Percentiles rank a stretch among this genome's conserved stretches.
These are phyloP conservation scores for Aspergillus carlsbadensis DNA, from an alignment of 495 filamentous ascomycete genomes.

Conservation along the genomic window DNA sequence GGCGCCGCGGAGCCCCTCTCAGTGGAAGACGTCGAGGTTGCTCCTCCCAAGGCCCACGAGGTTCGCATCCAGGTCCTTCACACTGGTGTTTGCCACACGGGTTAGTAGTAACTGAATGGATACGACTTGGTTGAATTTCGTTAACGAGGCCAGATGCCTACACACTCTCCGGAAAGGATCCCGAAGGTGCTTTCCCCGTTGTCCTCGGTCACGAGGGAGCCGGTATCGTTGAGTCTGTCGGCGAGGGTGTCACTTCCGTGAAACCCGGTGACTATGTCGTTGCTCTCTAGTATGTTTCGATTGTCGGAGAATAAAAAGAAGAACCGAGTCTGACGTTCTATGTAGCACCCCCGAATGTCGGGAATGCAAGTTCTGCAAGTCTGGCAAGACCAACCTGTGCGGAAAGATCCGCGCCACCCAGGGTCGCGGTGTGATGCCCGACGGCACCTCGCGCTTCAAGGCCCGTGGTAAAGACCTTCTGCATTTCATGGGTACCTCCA, in stretches of 20 bases:
- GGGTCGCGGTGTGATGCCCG: constrained; percentile 94
- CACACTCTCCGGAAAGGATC: constrained; percentile 96
- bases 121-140: neutral
- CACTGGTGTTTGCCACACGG: constrained; percentile 98
- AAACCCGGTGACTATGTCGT: constrained; percentile 81
- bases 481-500: constrained; percentile 99
- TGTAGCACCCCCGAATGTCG: constrained; percentile 88
- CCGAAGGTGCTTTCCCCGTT: constrained; percentile 96
- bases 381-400: constrained; percentile 98
- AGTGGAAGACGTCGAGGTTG: constrained; percentile 90
- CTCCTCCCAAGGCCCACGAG: constrained; percentile 88
- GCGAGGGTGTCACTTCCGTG: constrained; percentile 91
- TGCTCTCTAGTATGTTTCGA: constrained; percentile 76
- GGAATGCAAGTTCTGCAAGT: constrained; percentile 99
- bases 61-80: constrained; percentile 95
- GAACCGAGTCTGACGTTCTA: neutral
- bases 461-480: constrained; percentile 91
- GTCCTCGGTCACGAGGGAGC: constrained; percentile 96
- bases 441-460: constrained; percentile 93
- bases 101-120: constrained; percentile 44
- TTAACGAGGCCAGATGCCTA: constrained; percentile 73
- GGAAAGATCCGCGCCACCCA: constrained; percentile 98
- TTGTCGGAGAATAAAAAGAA: neutral
- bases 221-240: constrained; percentile 94
- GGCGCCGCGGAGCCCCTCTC: constrained; percentile 85